Conservation (phyloP, 768 basidiomycete genomes). For the Coprinellus micaceus region DNA sequence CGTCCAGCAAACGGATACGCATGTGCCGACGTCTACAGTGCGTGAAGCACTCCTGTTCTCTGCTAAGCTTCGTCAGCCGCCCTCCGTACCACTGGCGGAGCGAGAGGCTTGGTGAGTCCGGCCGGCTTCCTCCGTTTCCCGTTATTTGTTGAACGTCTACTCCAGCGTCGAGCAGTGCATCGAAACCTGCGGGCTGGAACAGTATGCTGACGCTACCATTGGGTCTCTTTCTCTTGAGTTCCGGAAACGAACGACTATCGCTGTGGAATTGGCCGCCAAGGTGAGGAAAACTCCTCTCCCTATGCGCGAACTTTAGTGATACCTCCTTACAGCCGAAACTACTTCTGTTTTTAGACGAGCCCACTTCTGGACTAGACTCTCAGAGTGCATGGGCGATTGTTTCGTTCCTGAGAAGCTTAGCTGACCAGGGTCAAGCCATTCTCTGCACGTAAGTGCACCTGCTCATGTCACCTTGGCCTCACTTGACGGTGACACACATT, state of each 20-base stretch:
- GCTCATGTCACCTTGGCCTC: not conserved
- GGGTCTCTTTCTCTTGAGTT: conserved; percentile 67
- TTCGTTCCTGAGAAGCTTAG: conserved; percentile 69
- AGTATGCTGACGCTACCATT: conserved; percentile 60
- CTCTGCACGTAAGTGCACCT: conserved; percentile 66
- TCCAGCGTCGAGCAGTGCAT: conserved; percentile 46
- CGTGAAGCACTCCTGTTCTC: conserved; percentile 82
- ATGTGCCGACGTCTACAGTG: conserved; percentile 73
- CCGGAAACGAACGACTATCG: conserved; percentile 82
- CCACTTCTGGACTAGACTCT: conserved; percentile 84
- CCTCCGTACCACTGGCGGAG: conserved; percentile 59
- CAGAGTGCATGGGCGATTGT: conserved; percentile 86
- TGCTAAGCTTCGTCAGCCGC: conserved; percentile 75
- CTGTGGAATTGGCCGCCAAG: conserved; percentile 84
- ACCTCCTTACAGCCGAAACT: conserved; percentile 68
- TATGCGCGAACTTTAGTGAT: too few species aligned
- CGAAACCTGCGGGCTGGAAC: conserved; percentile 61
- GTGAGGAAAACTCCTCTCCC: too few species aligned
- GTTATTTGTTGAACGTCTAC: not conserved
- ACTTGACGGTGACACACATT: not conserved
- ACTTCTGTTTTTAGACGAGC: conserved; percentile 85
- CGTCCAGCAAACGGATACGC: conserved; percentile 82
- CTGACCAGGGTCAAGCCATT: conserved; percentile 81
- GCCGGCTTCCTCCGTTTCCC: not conserved
- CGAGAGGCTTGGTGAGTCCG: conserved; percentile 75